Evolutionary conservation across 2,329 filamentous ascomycete genomes (phyloP), one percentile per base, ranked within the genome.

Genomic region (Teratosphaeria gauchensis): DNA sequence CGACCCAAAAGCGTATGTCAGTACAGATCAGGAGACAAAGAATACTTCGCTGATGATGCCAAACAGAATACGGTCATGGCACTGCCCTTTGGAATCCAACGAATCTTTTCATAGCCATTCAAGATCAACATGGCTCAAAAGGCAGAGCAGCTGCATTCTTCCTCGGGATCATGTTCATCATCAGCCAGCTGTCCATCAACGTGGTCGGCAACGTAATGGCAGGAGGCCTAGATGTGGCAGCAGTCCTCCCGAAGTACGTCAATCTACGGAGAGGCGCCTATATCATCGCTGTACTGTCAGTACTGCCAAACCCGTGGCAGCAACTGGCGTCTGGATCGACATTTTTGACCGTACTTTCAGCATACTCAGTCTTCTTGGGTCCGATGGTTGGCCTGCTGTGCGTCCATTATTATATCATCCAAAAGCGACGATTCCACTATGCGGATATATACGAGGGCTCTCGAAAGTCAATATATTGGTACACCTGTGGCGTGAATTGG

Each of bases 161-260:
- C 21, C 48, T 59, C 2, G 54, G 57, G 4, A 28, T 56, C 19
- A 54, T 56, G 3, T 59, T 59, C 54, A 59, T 59, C 30, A 42
- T 59, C 19, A 56, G 38, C 16, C 57, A 59, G 32, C 51, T 59
- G 21, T 52, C 48, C 14, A 59, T 59, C 33, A 59, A 57, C 55
- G 58, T 57, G n/a, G 54, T 59, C 35, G 58, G 58, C 19, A 57
- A 59, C n/a, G 55, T 59, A 2, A 54, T 59, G 11, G 57, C 54
- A 19, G 57, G 57, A 33, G 57, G 57, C 19, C 54, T 59, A 32
- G 57, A 59, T 55, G 54, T 59, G 7, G 57, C 57, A 30, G 54
- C 57, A 35, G 57, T 59, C 12, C 51, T 59, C 46, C 54, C 57
- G 8, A 59, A 56, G 31, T 59, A 56, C 31, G 54, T 59, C 46